phyloP scores from a whole-genome alignment of 495 filamentous ascomycete genomes.

The Articulospora tetracladia region DNA sequence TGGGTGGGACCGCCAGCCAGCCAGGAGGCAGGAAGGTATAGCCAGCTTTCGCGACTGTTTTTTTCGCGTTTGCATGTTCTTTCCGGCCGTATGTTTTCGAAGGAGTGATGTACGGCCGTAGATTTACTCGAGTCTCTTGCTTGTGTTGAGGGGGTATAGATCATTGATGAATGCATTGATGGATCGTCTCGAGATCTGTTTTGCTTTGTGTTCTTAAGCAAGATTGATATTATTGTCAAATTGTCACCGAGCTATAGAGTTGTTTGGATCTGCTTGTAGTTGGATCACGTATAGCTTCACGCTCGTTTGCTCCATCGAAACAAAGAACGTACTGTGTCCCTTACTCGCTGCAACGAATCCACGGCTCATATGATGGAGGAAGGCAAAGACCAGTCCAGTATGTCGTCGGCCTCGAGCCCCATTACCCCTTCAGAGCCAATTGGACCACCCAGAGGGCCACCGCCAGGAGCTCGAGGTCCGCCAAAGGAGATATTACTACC shows the following conservation, averaged over 20 bases:
- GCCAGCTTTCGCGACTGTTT: no score
- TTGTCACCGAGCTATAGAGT: no score
- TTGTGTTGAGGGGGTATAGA: background rate
- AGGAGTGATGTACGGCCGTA: background rate
- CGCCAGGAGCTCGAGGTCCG: conserved; percentile 1
- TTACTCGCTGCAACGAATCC: background rate
- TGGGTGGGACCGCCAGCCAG: no score
- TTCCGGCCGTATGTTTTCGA: background rate
- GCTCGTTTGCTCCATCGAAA: no score
- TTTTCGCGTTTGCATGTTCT: background rate
- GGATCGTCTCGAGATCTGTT: no score
- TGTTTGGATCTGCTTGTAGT: no score
- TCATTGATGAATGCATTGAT: background rate
- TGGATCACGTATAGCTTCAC: no score
- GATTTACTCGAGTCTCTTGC: background rate
- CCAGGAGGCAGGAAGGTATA: no score
- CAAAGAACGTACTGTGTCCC: no score
- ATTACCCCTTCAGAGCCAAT: background rate
- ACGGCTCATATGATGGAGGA: background rate
- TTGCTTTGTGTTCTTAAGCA: no score
- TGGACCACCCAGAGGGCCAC: background rate
- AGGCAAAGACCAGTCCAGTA: background rate
- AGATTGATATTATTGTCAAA: no score
- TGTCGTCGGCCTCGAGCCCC: background rate
- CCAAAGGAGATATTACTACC: conserved; percentile 3